These are phyloP conservation scores for Eleusine indica DNA, from an alignment of 176 grass and related monocot genomes.

Conservation along the genomic window DNA sequence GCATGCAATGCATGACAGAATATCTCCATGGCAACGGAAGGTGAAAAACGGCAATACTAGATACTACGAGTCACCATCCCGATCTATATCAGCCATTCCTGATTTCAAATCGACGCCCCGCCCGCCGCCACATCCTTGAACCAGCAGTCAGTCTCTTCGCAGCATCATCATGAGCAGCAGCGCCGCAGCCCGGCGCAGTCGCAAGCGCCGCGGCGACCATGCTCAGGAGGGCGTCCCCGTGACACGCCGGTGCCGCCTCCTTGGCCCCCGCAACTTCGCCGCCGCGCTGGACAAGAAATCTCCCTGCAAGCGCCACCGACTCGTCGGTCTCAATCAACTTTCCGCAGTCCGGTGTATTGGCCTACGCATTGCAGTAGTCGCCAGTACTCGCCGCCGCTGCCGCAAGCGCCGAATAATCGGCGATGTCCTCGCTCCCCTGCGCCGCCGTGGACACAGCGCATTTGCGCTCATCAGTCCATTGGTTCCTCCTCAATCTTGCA, in stretches of 20 bases:
- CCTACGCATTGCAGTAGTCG: slow-evolving; percentile 2
- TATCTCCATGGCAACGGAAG: too few species aligned
- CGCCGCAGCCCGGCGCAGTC: not conserved
- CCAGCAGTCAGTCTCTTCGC: not conserved
- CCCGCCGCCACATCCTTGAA: too few species aligned
- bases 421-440: not conserved
- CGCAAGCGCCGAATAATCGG: slow-evolving; percentile 13
- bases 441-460: not conserved
- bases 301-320: not conserved
- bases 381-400: not conserved
- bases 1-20: too few species aligned
- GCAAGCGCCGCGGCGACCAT: slow-evolving; percentile 21
- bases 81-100: too few species aligned
- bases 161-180: not conserved
- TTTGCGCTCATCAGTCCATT: slow-evolving; percentile 1
- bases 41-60: too few species aligned
- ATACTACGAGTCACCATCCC: too few species aligned
- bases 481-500: slow-evolving; percentile 33
- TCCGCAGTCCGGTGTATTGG: not conserved
- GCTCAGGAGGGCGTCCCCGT: not conserved
- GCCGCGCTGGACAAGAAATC: not conserved
- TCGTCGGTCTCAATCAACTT: not conserved
- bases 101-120: too few species aligned
- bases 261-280: not conserved
- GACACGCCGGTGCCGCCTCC: not conserved